These are phyloP conservation scores for Solanum piurae DNA, from an alignment of 257 asterid genomes.

Conservation along the genomic window DNA sequence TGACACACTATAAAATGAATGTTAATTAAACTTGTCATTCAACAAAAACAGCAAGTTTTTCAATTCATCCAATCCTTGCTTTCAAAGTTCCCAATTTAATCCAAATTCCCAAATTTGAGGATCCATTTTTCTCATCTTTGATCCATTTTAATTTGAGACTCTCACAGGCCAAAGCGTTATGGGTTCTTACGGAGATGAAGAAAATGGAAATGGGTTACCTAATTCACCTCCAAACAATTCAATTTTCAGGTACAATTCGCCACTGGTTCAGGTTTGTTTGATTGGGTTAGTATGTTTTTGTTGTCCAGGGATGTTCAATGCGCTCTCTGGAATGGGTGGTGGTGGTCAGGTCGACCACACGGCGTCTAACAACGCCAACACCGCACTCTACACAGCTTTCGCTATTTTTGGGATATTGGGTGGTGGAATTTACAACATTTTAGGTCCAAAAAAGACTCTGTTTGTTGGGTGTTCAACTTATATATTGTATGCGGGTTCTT, in stretches of 20 bases:
- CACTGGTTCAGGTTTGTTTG: slow-evolving; percentile 49
- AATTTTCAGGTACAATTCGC: slow-evolving; percentile 63
- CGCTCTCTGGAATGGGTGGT: slow-evolving; percentile 98
- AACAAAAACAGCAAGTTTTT: background rate
- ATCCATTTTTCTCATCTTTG: background rate
- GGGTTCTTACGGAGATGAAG: slow-evolving; percentile 26
- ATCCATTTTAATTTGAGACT: background rate
- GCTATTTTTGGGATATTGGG: slow-evolving; percentile 82
- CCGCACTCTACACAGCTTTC: slow-evolving; percentile 93
- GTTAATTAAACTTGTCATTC: background rate
- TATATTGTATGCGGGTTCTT: slow-evolving; percentile 68
- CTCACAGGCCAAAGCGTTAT: background rate
- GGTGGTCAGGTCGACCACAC: slow-evolving; percentile 82
- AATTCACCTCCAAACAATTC: slow-evolving; percentile 2
- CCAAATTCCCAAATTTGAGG: background rate
- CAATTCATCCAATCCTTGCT: background rate
- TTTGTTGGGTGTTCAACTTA: slow-evolving; percentile 76
- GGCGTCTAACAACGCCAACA: slow-evolving; percentile 91
- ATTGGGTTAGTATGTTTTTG: slow-evolving; percentile 90
- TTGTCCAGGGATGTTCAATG: slow-evolving; percentile 97
- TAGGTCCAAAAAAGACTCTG: slow-evolving; percentile 66
- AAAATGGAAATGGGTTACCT: slow-evolving; percentile 3
- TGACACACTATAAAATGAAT: background rate
- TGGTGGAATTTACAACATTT: slow-evolving; percentile 82
- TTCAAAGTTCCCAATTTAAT: background rate